Evolutionary conservation across 306 rosid genomes (phyloP), one percentile per base, ranked within the genome.

Genomic region (Castanospermum australe): DNA sequence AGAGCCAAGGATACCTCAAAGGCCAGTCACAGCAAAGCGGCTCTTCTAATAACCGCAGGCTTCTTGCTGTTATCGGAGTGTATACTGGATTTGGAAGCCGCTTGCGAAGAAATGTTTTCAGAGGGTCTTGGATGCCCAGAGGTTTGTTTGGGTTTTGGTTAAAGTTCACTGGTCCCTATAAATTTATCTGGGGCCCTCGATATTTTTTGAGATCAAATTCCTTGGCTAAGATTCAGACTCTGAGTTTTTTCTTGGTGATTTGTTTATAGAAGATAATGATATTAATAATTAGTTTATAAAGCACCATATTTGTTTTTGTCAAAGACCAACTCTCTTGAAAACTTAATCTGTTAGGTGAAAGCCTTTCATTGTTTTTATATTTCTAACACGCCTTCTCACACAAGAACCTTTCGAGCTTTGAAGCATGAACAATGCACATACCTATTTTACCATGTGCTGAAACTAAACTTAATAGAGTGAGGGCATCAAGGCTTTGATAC

Each of bases 91-190:
- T 95, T 69, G 99, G 99, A 69, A 90, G 99, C 82, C 89, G 68
- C 42, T 81, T 93, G 86, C 89, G 87, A 77, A 88, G 99, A 73
- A 93, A 90, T 75, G 82, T 74, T 54, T 90, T 91, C 78, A 83
- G 99, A 87, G 98, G 98, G 79, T 93, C 99, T 54, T 95, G 99
- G 99, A 93, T 95, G 98, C 99, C 98, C 28, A 89, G 73, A 95
- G 99, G 99, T 92, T 45, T 75, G 89, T 90, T 80, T 55, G 78
- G 32, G 30, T 64, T 71, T 63, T n/a, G 14, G 25, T 72, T 82
- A 44, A 50, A 41, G 10, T 57, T 67, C 30, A 17, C 14, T 20
- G 18, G 65, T 65, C 78, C 25, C 14, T 45, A 30, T 12, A 41
- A 59, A 52, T 30, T 42, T 17, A 14, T 42, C 28, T 9, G 52